Evolutionary conservation across 306 rosid genomes (phyloP), one percentile per base, ranked within the genome.

Genomic region (Ochetophila trinervis): DNA sequence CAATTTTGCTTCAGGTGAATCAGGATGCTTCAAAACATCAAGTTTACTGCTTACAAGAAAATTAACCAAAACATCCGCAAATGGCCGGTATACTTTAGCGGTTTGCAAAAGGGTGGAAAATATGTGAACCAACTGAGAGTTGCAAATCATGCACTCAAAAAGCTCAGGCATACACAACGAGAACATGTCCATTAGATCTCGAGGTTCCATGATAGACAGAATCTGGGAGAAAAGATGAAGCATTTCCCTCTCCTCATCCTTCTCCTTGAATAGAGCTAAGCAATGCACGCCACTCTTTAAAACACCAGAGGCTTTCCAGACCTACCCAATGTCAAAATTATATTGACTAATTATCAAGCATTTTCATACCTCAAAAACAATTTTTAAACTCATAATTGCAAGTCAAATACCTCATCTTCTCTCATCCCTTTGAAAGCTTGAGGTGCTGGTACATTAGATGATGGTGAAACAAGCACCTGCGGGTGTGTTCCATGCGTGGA

Each of bases 181-280:
- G 83, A 94, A 91, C 97, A 94, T 90, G 83, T 94, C 99, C 99
- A 94, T 94, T 40, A 94, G 88, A 86, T 94, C 99, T 30, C 99
- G 90, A 63, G 97, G 96, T 71, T 94, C 99, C 99, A 94, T 94
- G 64, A 94, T 86, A 67, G 88, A 88, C 81, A 94, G 80, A 83
- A 94, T 94, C 85, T 94, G 97, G 35, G 97, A 90, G 61, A 94
- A 94, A 65, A 88, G 96, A 67, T 82, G 79, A 68, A 90, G 86
- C 99, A 94, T 94, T 55, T 94, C 99, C 88, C 84, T 85, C 84
- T 94, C 99, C 83, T 94, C 99, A 11, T 94, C 97, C 77, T 94
- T 94, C 78, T 94, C 99, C 80, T 88, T 94, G 80, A 94, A 94
- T 56, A 94, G 96, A 5, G 95, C 93, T 60, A 94, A 83, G 88